These are phyloP conservation scores for Talaromyces sp. DNA, from an alignment of 2,329 filamentous ascomycete genomes.

Conservation along the genomic window DNA sequence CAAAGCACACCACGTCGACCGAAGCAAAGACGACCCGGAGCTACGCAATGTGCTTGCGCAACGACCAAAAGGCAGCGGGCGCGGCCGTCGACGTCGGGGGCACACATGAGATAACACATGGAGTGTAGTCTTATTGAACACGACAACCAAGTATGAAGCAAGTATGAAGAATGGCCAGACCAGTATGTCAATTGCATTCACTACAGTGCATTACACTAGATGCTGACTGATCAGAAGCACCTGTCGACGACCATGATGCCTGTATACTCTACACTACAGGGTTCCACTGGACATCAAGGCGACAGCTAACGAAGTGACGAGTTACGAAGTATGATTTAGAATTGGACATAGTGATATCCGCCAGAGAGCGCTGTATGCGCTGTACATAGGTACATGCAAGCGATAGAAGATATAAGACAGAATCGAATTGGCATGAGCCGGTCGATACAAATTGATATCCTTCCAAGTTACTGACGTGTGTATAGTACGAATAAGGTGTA, in stretches of 20 bases:
- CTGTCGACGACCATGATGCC: background rate
- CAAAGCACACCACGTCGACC: constrained; percentile 83
- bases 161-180: background rate
- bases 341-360: background rate
- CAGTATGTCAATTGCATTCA: background rate
- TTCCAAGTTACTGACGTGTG: too few relatives aligned
- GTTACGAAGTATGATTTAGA: background rate
- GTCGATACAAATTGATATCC: background rate
- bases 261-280: background rate
- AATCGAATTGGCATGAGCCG: background rate
- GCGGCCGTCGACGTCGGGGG: constrained; percentile 67
- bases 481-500: too few relatives aligned
- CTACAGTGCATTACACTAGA: background rate
- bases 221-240: background rate
- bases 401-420: background rate
- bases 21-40: constrained; percentile 76
- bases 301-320: background rate
- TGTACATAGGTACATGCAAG: background rate
- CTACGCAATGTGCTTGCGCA: constrained; percentile 82
- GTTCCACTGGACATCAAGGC: background rate
- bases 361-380: background rate
- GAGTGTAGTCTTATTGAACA: background rate
- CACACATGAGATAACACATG: constrained; percentile 15
- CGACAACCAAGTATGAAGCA: background rate
- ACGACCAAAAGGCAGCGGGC: constrained; percentile 74